These are phyloP conservation scores for Pichia manshurica DNA, from an alignment of 805 yeast genomes.

Conservation along the genomic window DNA sequence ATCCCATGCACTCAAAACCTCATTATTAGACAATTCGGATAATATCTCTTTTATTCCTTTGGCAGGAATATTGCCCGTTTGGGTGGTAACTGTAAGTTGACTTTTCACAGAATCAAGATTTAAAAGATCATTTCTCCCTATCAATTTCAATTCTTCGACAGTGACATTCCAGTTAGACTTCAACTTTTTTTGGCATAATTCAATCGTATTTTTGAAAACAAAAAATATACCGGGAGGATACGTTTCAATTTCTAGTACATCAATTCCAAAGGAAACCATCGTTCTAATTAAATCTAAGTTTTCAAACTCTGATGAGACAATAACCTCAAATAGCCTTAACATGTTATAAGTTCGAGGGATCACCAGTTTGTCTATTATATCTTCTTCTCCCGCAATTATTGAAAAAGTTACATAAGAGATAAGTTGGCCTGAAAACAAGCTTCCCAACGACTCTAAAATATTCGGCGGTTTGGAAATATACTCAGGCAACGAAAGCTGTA, in stretches of 20 bases:
- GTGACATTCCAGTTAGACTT: constrained; percentile 41
- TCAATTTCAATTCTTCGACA: constrained; percentile 42
- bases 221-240: constrained; percentile 68
- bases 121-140: constrained; percentile 62
- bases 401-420: constrained; percentile 60
- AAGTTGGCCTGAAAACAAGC: constrained; percentile 42
- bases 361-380: constrained; percentile 49
- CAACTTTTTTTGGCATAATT: constrained; percentile 46
- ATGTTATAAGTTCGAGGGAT: constrained; percentile 64
- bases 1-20: constrained; percentile 57
- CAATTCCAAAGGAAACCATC: constrained; percentile 54
- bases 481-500: constrained; percentile 38
- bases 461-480: constrained; percentile 56
- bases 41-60: constrained; percentile 37
- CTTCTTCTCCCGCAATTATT: constrained; percentile 56
- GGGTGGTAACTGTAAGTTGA: not conserved
- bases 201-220: constrained; percentile 60
- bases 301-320: constrained; percentile 49
- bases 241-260: constrained; percentile 49
- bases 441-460: constrained; percentile 48
- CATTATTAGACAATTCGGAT: constrained; percentile 37
- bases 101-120: constrained; percentile 20
- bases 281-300: constrained; percentile 52
- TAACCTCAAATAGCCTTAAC: constrained; percentile 54
- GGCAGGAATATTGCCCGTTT: not conserved